Base-by-base conservation (phyloP, 257 asterid species). In the Ajuga chamaepitys region DNA sequence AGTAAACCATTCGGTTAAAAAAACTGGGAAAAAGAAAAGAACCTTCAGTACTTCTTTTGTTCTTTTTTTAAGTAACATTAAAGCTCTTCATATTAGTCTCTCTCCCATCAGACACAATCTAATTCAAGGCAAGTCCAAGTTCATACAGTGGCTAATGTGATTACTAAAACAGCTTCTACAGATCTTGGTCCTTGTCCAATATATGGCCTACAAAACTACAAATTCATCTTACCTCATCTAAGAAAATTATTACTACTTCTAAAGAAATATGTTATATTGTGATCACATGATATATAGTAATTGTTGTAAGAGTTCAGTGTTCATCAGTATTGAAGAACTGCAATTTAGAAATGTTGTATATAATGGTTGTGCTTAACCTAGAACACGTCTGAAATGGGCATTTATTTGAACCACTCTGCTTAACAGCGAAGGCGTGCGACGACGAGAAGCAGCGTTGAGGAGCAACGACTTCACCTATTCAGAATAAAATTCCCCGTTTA, bases 331-430 rank as follows among this genome's bases (percentile, higher is more conserved):
- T 38, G 63, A 42, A 42, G 46, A 61, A 41, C 18, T 45, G 46
- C 37, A 44, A 37, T 32, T 35, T 47, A 17, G 37, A 57, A 64
- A 13, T 67, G 41, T 59, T 2, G 40, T n/a, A 58, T 58, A 35
- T 47, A 16, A 67, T 58, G 55, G 42, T 32, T 38, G 20, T 67
- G 46, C 72, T 58, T 77, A 81, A 93, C 97, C 95, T 89, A 92
- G 87, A 79, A 80, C 28, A 21, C 76, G 78, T 74, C 75, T 76
- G 82, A 68, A 84, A 79, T 41, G 94, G 79, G 81, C 99, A 87
- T 75, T 87, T 84, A 69, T 78, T 83, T 2, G 87, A 86, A 37
- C 82, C 85, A 51, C 86, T 85, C 79, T 86, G 88, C 80, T 81
- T 74, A 22, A 54, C 58, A 37, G n/a, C n/a, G n/a, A n/a, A n/a